Conservation (phyloP, 2,329 filamentous ascomycete species). For the Stachybotrys elegans region DNA sequence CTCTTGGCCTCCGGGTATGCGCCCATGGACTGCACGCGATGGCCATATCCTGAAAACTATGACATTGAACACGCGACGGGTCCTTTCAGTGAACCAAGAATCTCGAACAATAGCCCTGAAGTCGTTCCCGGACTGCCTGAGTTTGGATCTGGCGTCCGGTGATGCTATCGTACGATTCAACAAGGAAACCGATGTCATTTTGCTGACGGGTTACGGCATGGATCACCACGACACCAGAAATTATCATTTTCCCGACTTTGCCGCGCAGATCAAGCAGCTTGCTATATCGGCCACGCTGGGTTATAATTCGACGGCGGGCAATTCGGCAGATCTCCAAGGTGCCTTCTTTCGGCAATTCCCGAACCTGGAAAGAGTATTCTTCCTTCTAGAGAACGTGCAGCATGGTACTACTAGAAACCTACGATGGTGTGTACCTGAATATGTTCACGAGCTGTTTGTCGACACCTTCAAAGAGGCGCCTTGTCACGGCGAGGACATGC, state of each 20-base stretch:
- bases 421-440: conserved; percentile 5
- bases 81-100: conserved; percentile 6
- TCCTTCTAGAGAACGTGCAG: conserved; percentile 1
- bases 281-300: neutral
- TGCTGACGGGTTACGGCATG: conserved; percentile 2
- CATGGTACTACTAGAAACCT: conserved; percentile 1
- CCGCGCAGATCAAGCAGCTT: neutral
- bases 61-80: neutral
- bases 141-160: neutral
- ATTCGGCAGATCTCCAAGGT: neutral
- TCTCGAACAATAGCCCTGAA: conserved; percentile 5
- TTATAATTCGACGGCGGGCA: neutral
- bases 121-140: conserved; percentile 6
- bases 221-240: neutral
- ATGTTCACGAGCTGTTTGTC: conserved; percentile 2
- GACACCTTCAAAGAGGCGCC: neutral
- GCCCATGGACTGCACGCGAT: neutral
- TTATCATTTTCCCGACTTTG: conserved; percentile 1
- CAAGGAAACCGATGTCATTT: conserved; percentile 4
- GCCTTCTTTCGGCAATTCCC: conserved; percentile 4
- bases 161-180: conserved; percentile 8
- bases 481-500: neutral
- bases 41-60: neutral
- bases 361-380: conserved; percentile 2
- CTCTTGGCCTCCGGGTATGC: neutral